Evolutionary conservation across 495 filamentous ascomycete species (phyloP), one percentile per base, ranked within the genome.

Genomic region (Bacidia rubella): DNA sequence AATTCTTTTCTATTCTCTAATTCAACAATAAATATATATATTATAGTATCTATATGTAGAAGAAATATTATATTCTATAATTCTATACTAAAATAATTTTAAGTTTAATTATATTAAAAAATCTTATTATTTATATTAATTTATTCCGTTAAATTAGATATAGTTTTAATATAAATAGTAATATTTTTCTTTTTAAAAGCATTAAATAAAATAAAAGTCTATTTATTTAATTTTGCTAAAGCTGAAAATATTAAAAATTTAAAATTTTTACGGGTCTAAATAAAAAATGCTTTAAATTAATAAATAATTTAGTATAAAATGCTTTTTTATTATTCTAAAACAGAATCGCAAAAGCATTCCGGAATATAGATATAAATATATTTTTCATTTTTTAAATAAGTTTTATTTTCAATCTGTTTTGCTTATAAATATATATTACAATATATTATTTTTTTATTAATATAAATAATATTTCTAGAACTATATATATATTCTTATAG

Each of bases 361-460:
- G 22, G 24, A 5, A 26, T 45, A 12, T 9, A 10, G 2, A 19
- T 2, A 15, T 25, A 12, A 5, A 12, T 22, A 43, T 21, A 22
- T 45, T n/a, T 52, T n/a, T 26, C n/a, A 15, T 42, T 20, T 52
- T 52, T 25, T 52, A 52, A n/a, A n/a, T n/a, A n/a, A n/a, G n/a
- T n/a, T n/a, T n/a, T n/a, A n/a, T n/a, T n/a, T n/a, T n/a, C n/a
- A 39, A n/a, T 39, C 10, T n/a, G 9, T 39, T 39, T 10, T 42
- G 22, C 17, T 52, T 45, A 21, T 42, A 3, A 26, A 20, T 12
- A 12, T 52, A 41, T 22, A 52, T n/a, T 25, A 45, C 32, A 39
- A 42, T 20, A 22, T 9, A 26, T 21, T n/a, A n/a, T n/a, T n/a
- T n/a, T n/a, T n/a, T n/a, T n/a, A n/a, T n/a, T n/a, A n/a, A n/a